Evolutionary conservation across 768 basidiomycete genomes (phyloP), one percentile per base, ranked within the genome.

Genomic region (Leccinum aurantiacum): DNA sequence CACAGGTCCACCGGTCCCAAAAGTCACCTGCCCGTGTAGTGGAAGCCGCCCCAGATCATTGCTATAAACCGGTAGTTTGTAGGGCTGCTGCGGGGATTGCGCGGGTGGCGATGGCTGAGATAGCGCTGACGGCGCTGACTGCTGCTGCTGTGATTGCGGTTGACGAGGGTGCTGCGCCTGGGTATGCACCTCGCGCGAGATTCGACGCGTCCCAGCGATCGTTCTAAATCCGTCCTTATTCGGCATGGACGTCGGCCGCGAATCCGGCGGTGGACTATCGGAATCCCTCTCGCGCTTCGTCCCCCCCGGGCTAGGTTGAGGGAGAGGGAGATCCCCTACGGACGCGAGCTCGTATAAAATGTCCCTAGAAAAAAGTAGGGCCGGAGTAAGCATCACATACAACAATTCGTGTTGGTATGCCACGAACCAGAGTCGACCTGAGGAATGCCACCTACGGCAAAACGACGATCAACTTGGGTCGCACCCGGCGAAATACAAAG

Each of bases 271-370:
- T 3, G 84, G 79, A 61, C 78, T 81, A 56, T 87, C 86, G 1
- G 82, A 75, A 57, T 84, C 85, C 41, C 88, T 77, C 52, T 86
- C 86, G 17, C 89, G 86, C 60, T 91, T 90, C 62, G 82, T 79
- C 15, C 71, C 78, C 4, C 80, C 74, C 0, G 73, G 84, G 54
- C 81, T 84, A 0, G 79, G 67, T 53, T 81, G 78, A 2, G 89
- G 89, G 6, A 90, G 77, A 0, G 88, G 89, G 0, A 90, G 77
- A 24, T 90, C 87, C 2, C 89, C 88, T 4, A 85, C 87, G 0
- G 81, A 85, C 4, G 89, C 87, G 1, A 91, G 76, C 63, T 91
- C 88, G 63, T 84, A 89, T 19, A 90, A 73, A 46, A 91, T 82
- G 65, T 90, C 88, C 88, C 89, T 89, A 60, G 11, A 11, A 54